These are phyloP conservation scores for Candida saitoana DNA, from an alignment of 805 yeast species.

Conservation along the genomic window DNA sequence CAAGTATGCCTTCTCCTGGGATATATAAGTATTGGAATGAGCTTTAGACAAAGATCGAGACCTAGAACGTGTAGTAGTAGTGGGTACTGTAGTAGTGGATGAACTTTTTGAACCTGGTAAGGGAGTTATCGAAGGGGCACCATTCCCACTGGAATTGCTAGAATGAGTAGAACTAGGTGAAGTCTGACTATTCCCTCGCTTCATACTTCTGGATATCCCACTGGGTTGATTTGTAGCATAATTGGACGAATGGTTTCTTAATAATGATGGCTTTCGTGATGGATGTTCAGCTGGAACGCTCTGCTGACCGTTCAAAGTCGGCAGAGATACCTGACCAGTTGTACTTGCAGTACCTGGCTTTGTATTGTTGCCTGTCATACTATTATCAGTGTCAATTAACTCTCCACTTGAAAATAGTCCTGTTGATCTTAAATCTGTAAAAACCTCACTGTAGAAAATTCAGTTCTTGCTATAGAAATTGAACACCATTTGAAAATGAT, in stretches of 20 bases:
- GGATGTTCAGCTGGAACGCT: not conserved
- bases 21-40: conserved; percentile 30
- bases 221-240: conserved; percentile 5
- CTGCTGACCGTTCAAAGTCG: not conserved
- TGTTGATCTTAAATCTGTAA: not conserved
- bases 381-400: not conserved
- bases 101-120: not conserved
- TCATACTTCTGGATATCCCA: not conserved
- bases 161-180: conserved; percentile 1
- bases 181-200: not conserved
- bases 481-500: conserved; percentile 27
- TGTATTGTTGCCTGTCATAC: not conserved
- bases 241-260: conserved; percentile 12
- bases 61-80: conserved; percentile 8
- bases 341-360: not conserved
- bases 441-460: not conserved
- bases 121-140: not conserved
- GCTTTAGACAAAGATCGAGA: conserved; percentile 19
- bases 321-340: not conserved
- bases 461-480: not conserved
- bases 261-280: conserved; percentile 11
- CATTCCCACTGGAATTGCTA: not conserved
- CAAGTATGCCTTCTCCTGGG: conserved; percentile 66
- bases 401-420: not conserved
- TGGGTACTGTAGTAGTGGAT: not conserved